Evolutionary conservation across 1,284 basidiomycete species (phyloP).

Genomic region (Irpex sp.): DNA sequence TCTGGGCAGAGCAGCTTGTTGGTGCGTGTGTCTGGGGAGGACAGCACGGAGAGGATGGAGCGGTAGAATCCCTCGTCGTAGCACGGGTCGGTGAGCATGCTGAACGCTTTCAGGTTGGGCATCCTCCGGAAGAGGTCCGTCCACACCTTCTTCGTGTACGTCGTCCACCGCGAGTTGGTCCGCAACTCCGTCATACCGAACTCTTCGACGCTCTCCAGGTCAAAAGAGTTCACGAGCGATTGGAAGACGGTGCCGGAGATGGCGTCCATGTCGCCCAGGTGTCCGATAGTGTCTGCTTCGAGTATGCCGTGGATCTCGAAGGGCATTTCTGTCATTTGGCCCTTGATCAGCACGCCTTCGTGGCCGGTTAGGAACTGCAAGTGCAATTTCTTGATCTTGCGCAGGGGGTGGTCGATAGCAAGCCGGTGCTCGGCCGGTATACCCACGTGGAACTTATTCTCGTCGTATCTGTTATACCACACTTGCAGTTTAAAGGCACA

Average conservation of each 20-base stretch:
- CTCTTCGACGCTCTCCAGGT: constrained; percentile 25
- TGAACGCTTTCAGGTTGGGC: constrained; percentile 24
- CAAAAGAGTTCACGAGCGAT: constrained; percentile 23
- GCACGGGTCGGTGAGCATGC: constrained; percentile 23
- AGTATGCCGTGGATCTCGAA: constrained; percentile 25
- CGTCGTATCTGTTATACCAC: constrained; percentile 25
- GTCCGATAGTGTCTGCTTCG: constrained; percentile 11
- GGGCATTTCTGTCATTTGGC: constrained; percentile 18
- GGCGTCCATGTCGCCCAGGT: constrained; percentile 28
- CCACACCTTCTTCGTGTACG: constrained; percentile 24
- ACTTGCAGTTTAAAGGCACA: constrained; percentile 24
- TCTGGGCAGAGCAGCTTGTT: constrained; percentile 22
- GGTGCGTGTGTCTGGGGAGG: constrained; percentile 18
- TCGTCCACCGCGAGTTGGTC: constrained; percentile 22
- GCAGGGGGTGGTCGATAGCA: constrained; percentile 20
- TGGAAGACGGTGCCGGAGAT: constrained; percentile 24
- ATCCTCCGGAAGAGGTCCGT: constrained; percentile 23
- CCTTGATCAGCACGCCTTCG: constrained; percentile 27
- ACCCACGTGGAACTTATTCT: constrained; percentile 27
- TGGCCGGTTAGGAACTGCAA: constrained; percentile 22
- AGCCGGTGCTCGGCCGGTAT: constrained; percentile 23
- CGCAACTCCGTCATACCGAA: constrained; percentile 26
- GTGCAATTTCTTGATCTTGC: constrained; percentile 23
- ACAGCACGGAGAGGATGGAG: constrained; percentile 25
- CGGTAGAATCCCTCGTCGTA: constrained; percentile 28